Conservation (phyloP, 2,329 filamentous ascomycete species). For the Xenosphaeropsis pyriputrescens region DNA sequence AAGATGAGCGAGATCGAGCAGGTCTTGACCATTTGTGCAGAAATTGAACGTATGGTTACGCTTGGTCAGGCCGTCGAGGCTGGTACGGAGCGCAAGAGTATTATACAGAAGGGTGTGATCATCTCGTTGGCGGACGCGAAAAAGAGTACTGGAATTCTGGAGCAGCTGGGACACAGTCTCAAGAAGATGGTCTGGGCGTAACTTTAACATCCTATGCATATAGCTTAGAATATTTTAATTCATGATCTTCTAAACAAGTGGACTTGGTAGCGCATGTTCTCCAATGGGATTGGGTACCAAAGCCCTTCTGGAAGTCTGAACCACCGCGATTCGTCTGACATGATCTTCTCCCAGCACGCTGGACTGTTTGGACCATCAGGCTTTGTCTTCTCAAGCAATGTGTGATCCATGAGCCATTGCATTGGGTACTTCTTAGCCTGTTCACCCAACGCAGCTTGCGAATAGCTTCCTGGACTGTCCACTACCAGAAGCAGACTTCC, state of each 20-base stretch:
- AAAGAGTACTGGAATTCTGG: conserved; percentile 72
- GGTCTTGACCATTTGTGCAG: conserved; percentile 44
- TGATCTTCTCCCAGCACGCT: conserved; percentile 56
- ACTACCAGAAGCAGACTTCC: conserved; percentile 69
- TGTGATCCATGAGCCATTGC: conserved; percentile 82
- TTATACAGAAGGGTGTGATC: conserved; percentile 51
- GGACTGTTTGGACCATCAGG: conserved; percentile 15
- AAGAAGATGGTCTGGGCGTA: conserved; percentile 84
- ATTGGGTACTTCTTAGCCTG: conserved; percentile 67
- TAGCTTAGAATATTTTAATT: neutral
- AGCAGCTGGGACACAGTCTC: conserved; percentile 76
- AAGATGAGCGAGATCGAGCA: conserved; percentile 17
- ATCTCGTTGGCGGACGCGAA: conserved; percentile 75
- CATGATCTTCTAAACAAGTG: conserved; percentile 52
- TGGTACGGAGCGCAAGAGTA: conserved; percentile 23
- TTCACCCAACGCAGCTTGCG: conserved; percentile 55
- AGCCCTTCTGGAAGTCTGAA: conserved; percentile 58
- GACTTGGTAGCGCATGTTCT: conserved; percentile 92
- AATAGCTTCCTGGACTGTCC: conserved; percentile 89
- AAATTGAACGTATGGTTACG: conserved; percentile 57
- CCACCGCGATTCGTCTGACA: conserved; percentile 69
- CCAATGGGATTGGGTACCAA: conserved; percentile 69
- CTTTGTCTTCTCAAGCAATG: conserved; percentile 38
- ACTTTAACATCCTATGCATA: neutral
- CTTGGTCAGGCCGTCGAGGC: conserved; percentile 24